These are phyloP conservation scores for Raffaelea deltoideospora DNA, from an alignment of 2,329 filamentous ascomycete species.

Conservation along the genomic window DNA sequence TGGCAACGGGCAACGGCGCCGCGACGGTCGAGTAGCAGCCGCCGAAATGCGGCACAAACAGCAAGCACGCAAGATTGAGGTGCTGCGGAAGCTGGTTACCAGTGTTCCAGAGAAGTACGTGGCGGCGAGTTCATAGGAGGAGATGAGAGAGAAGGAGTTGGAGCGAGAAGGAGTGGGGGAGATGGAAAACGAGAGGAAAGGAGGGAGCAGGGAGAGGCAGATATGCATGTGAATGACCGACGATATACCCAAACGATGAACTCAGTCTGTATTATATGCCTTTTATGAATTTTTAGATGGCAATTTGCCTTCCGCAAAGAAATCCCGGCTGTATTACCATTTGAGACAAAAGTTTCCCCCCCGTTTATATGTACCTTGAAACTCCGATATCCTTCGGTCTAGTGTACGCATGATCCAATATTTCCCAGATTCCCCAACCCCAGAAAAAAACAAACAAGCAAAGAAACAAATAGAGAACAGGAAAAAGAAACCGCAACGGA, in stretches of 20 bases:
- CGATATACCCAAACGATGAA: not conserved
- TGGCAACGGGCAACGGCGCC: slow-evolving; percentile 44
- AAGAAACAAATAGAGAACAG: no score
- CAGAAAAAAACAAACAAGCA: no score
- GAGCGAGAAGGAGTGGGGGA: not conserved
- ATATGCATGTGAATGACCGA: not conserved
- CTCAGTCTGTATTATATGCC: no score
- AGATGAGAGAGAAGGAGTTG: not conserved
- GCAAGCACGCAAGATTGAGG: slow-evolving; percentile 52
- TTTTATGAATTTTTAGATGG: no score
- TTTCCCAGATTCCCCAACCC: no score
- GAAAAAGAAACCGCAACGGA: no score
- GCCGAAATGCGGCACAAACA: slow-evolving; percentile 48
- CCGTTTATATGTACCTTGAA: no score
- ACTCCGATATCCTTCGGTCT: no score
- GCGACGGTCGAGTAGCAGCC: slow-evolving; percentile 40
- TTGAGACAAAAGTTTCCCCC: no score
- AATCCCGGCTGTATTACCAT: no score
- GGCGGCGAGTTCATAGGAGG: not conserved
- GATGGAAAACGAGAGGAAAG: not conserved
- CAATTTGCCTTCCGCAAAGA: no score
- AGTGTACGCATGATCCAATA: no score
- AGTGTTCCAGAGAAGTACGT: slow-evolving; percentile 31
- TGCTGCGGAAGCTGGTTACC: slow-evolving; percentile 50
- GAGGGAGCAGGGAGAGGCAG: not conserved